Evolutionary conservation across 495 filamentous ascomycete genomes (phyloP).

Genomic region (Cercophora samala): DNA sequence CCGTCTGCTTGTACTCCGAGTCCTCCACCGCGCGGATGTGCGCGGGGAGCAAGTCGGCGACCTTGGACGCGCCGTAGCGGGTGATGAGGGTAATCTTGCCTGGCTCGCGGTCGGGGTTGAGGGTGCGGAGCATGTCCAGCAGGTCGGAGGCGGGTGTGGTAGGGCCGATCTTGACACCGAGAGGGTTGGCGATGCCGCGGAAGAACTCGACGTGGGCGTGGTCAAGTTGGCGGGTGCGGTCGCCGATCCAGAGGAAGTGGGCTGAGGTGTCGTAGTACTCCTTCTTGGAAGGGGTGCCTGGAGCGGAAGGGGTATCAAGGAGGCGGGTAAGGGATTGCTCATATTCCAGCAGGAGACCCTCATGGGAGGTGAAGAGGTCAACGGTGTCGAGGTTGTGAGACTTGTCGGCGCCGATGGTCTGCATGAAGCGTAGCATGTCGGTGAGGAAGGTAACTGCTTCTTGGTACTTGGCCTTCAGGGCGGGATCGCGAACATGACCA

Average conservation of each 20-base stretch:
- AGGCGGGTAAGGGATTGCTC: constrained; percentile 80
- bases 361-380: constrained; percentile 92
- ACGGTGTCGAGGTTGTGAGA: constrained; percentile 83
- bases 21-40: constrained; percentile 85
- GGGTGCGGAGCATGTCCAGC: constrained; percentile 68
- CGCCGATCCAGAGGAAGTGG: constrained; percentile 97
- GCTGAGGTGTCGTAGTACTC: constrained; percentile 86
- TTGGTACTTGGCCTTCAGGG: constrained; percentile 79
- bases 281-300: constrained; percentile 29
- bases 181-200: constrained; percentile 89
- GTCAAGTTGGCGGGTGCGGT: constrained; percentile 87
- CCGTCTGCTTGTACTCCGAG: constrained; percentile 63
- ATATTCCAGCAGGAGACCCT: constrained; percentile 92
- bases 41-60: constrained; percentile 64
- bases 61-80: constrained; percentile 77
- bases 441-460: constrained; percentile 79
- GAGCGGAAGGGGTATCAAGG: constrained; percentile 58
- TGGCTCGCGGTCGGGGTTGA: constrained; percentile 75
- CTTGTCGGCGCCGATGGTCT: constrained; percentile 86
- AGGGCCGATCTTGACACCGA: constrained; percentile 94
- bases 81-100: constrained; percentile 97
- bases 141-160: constrained; percentile 72
- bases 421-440: constrained; percentile 93
- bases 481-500: constrained; percentile 83
- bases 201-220: constrained; percentile 97